Base-by-base conservation (phyloP, 257 asterid species). In the Jasminum sambac region DNA sequence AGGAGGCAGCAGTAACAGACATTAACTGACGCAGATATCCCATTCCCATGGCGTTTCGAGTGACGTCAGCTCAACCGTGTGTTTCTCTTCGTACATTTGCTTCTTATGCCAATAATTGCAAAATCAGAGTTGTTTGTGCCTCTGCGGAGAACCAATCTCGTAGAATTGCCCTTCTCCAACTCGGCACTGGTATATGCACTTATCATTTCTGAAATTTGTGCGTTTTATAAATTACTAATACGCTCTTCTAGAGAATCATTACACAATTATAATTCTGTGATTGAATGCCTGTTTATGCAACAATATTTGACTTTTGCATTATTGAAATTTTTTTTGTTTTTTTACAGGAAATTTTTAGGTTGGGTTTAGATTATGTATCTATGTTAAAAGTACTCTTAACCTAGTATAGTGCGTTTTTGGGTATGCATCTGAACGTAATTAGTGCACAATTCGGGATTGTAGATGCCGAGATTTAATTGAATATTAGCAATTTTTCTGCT, bases 121-220 rank as follows among this genome's bases (percentile, higher is more conserved):
- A 41, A 62, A n/a, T 14, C 67, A 8, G 17, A 1, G 25, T 39
- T 11, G 24, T 67, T 38, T 66, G 48, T 66, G 77, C 83, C 64
- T 77, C 61, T 67, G 68, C 87, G 50, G 62, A 77, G 25, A 80
- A 63, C 68, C 39, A 78, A 64, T 84, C 87, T 58, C 84, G 87
- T 7, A 69, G 89, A 44, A 50, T 82, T 25, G 84, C 87, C 12
- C 80, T 85, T 39, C 67, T 83, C 76, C 90, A 79, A 12, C 82
- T 84, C 44, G 69, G 46, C 81, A 80, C 84, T 19, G 79, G 78
- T 81, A 74, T 81, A 74, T 59, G 69, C 37, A 2, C 39, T 61
- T 48, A 10, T 39, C 39, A 25, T 39, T 21, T 25, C 14, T 25
- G 34, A 7, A 16, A 37, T 13, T 38, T 63, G 37, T 48, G 57